These are phyloP conservation scores for Phytophthora litchii DNA, from an alignment of 352 stramenopile species.

Conservation along the genomic window DNA sequence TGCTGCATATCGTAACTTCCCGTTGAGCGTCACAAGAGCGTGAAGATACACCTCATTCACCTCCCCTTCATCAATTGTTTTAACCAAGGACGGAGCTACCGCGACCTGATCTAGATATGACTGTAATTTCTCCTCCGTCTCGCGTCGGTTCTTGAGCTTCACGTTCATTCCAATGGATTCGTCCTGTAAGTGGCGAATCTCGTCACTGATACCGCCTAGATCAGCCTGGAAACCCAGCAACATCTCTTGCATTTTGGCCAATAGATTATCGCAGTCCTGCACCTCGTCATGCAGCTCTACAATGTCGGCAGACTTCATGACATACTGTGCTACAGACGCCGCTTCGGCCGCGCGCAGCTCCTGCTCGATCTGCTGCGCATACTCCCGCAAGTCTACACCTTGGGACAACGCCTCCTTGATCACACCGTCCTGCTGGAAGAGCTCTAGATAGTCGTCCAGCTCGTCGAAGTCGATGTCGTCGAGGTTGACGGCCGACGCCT, in stretches of 20 bases:
- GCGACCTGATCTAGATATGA: conserved; percentile 96
- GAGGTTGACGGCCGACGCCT: conserved; percentile 50
- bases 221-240: conserved; percentile 98
- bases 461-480: conserved; percentile 94
- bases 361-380: conserved; percentile 90
- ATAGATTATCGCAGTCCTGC: conserved; percentile 96
- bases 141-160: conserved; percentile 94
- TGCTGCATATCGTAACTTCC: conserved; percentile 92
- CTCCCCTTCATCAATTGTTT: conserved; percentile 93
- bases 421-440: conserved; percentile 94
- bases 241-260: conserved; percentile 98
- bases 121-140: conserved; percentile 93
- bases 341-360: conserved; percentile 88
- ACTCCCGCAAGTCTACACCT: conserved; percentile 91
- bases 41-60: conserved; percentile 95
- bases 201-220: conserved; percentile 96
- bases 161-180: conserved; percentile 94
- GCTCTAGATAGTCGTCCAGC: conserved; percentile 93
- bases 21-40: conserved; percentile 93
- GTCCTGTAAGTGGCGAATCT: conserved; percentile 98
- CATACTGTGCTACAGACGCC: conserved; percentile 87
- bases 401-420: conserved; percentile 92
- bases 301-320: conserved; percentile 90
- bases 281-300: conserved; percentile 93
- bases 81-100: conserved; percentile 93